Base-by-base conservation (phyloP, 192 early-diverging fungal species). In the Umbelopsis ramanniana region DNA sequence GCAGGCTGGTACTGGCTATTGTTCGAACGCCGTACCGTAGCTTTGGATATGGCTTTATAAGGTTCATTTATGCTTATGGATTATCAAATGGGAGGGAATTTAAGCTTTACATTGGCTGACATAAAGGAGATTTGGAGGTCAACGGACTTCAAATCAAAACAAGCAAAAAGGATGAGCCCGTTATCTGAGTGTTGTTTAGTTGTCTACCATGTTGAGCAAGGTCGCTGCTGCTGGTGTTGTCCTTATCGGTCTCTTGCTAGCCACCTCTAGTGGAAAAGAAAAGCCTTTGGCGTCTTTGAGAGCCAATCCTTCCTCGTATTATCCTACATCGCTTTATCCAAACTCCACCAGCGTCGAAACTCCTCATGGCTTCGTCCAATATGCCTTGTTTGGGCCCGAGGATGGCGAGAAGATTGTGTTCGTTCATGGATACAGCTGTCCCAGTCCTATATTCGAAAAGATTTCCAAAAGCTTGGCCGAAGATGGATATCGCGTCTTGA, bases 301-400 rank as follows among this genome's bases (percentile, higher is more conserved):
- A 48, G 67, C 74, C 6, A 38, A 68, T 52, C 77, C 75, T 23
- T 77, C 71, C 4, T n/a, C 68, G 33, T n/a, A 72, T 6, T 83
- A 76, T 66, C 67, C 74, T 17, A 76, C 78, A 1, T 70, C 73
- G 10, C 74, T 77, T 33, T 81, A 76, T 54, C 72, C 71, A 23
- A 72, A 72, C 50, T 75, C 75, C 15, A 70, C 26, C 2, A 50
- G 72, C 22, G n/a, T 81, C 12, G 47, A 72, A 43, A 66, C 81
- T 12, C 82, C 82, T 8, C 35, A 66, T n/a, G 84, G 84, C 24
- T 66, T 69, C 12, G 86, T 84, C 52, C 76, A 81, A 38, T 87
- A 86, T 46, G 76, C 74, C 46, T 21, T 78, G 29, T 71, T 81
- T 21, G 86, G 86, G n/a, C 72, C 79, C 38, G 72, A 72, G 14